These are phyloP conservation scores for Ascomycota sp. DNA, from an alignment of 2,329 filamentous ascomycete genomes.

Conservation along the genomic window DNA sequence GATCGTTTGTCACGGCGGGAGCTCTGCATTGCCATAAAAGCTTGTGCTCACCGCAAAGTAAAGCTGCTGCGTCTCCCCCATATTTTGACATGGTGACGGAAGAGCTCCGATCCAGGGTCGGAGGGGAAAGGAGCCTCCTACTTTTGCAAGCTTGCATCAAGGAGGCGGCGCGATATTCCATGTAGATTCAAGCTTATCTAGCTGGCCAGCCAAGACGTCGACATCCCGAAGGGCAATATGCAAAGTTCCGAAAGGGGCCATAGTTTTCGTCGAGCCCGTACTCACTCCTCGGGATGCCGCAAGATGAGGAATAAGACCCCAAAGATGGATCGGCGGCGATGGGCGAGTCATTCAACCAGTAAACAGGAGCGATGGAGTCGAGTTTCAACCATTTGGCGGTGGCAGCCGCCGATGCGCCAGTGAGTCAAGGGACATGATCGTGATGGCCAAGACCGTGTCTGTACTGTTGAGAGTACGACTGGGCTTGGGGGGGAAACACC, in stretches of 20 bases:
- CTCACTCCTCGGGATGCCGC: conserved; percentile 3
- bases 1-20: neutral
- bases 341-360: conserved; percentile 2
- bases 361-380: neutral
- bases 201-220: conserved; percentile 1
- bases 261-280: conserved; percentile 3
- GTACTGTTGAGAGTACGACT: conserved; percentile 4
- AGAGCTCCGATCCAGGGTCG: conserved; percentile 3
- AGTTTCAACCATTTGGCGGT: conserved; percentile 1
- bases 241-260: conserved; percentile 2
- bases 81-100: conserved; percentile 3
- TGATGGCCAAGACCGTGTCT: conserved; percentile 2
- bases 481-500: conserved; percentile 3
- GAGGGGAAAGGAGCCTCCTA: neutral
- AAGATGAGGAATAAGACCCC: conserved; percentile 4
- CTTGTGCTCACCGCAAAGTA: no score
- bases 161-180: conserved; percentile 5
- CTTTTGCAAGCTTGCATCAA: conserved; percentile 5
- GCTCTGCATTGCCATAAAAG: no score
- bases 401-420: conserved; percentile 2
- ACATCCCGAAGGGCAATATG: conserved; percentile 1
- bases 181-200: conserved; percentile 2
- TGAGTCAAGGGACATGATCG: conserved; percentile 3
- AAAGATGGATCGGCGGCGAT: conserved; percentile 4
- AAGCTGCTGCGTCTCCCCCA: conserved; percentile 4